Evolutionary conservation across 176 grass and related monocot genomes (phyloP), one percentile per base, ranked within the genome.

Genomic region (Metroxylon sagu): DNA sequence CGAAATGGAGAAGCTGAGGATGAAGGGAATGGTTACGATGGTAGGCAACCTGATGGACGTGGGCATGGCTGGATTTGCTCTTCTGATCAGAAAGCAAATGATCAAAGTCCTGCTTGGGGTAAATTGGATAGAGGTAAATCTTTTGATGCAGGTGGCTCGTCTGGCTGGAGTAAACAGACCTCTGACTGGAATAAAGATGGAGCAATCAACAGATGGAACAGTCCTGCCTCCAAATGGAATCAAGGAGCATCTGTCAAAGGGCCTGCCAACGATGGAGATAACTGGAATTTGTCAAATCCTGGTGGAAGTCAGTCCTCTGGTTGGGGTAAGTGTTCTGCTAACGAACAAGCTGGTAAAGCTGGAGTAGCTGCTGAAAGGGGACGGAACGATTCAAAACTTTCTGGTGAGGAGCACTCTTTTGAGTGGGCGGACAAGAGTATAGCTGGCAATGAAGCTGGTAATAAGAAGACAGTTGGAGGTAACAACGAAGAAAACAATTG

Each of bases 321-420:
- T 68, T 12, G 35, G 35, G 62, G 76, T 71, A 85, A 79, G 61
- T 62, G 62, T 25, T 54, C 82, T 18, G 35, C 6, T 12, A 12
- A 43, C 12, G 35, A 43, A 10, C 35, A 43, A 43, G 35, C 35
- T 43, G 35, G 35, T 43, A 43, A 3, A 43, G 35, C 10, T 43
- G 35, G 35, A 43, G 35, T 43, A 43, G 35, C 35, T 43, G 35
- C 35, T 2, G 35, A 43, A 43, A 10, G 35, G 35, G 29, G 62
- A 67, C 76, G 72, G 82, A 80, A 76, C 49, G 59, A 25, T 62
- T 68, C 48, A 0, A 27, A 50, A 5, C 35, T 6, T 43, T 12
- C 35, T 43, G 75, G 78, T 43, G 74, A 66, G 56, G 74, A 66
- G 51, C 49, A 15, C 0, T 66, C 75, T 43, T 74, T 63, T 30